These are phyloP conservation scores for Didymella glomerata DNA, from an alignment of 2,329 filamentous ascomycete genomes.

Conservation along the genomic window DNA sequence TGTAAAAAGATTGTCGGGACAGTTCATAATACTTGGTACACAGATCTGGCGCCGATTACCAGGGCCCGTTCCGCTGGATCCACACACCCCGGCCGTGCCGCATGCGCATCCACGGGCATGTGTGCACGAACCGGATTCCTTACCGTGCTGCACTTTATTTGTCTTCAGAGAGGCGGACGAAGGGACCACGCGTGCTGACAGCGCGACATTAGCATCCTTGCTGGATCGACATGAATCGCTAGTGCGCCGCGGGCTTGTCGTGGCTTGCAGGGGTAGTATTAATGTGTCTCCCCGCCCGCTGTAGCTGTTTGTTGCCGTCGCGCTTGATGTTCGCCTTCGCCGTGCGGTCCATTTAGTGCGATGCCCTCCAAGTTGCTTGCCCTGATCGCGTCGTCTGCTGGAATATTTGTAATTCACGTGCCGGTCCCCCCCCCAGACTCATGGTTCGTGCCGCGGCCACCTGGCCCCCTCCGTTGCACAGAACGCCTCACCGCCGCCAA, in stretches of 20 bases:
- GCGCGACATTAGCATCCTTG: constrained; percentile 17
- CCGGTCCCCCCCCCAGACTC: neutral
- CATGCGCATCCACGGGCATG: constrained; percentile 24
- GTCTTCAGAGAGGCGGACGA: constrained; percentile 30
- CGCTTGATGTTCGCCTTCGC: constrained; percentile 19
- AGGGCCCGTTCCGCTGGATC: constrained; percentile 43
- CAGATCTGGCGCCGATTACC: constrained; percentile 38
- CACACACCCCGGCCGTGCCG: constrained; percentile 26
- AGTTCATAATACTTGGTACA: constrained; percentile 37
- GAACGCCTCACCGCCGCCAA: constrained; percentile 29
- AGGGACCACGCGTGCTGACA: constrained; percentile 12
- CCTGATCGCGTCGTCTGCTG: constrained; percentile 6
- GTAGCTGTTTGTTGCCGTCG: constrained; percentile 21
- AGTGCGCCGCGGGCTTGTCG: constrained; percentile 37
- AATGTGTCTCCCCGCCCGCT: constrained; percentile 27
- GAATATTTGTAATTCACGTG: constrained; percentile 25
- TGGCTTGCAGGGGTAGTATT: constrained; percentile 36
- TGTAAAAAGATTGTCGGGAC: constrained; percentile 36
- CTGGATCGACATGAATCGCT: constrained; percentile 34
- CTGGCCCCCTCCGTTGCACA: constrained; percentile 27
- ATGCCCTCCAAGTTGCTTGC: constrained; percentile 1
- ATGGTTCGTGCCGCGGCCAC: neutral
- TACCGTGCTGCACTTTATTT: constrained; percentile 30
- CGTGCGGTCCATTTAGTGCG: constrained; percentile 17
- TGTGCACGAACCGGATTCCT: constrained; percentile 34